Conservation (phyloP, 805 yeast species). For the Kuraishia borneana region DNA sequence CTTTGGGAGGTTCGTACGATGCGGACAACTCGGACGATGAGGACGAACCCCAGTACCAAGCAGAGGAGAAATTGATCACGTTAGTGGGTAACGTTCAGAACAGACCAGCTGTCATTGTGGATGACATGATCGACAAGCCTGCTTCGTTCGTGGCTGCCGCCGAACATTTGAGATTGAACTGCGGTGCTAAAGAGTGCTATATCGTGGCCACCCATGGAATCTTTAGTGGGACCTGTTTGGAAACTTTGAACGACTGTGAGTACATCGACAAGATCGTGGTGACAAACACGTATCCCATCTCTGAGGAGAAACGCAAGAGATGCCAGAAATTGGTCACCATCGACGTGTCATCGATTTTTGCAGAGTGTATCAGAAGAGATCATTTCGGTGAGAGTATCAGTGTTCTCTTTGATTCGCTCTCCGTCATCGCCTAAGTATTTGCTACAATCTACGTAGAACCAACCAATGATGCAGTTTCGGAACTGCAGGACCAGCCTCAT, state of each 20-base stretch:
- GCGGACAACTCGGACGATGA: constrained; percentile 84
- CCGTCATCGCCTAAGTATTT: constrained; percentile 27
- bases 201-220: constrained; percentile 95
- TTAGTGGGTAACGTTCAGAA: constrained; percentile 92
- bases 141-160: constrained; percentile 94
- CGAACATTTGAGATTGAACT: constrained; percentile 88
- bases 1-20: constrained; percentile 73
- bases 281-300: constrained; percentile 91
- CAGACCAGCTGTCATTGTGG: constrained; percentile 86
- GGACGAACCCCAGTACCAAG: constrained; percentile 53
- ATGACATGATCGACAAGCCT: constrained; percentile 96
- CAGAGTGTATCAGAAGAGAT: constrained; percentile 97
- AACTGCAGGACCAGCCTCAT: constrained; percentile 37
- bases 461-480: constrained; percentile 43
- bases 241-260: constrained; percentile 61
- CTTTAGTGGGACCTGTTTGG: constrained; percentile 80
- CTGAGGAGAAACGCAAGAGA: constrained; percentile 42
- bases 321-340: constrained; percentile 71
- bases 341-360: constrained; percentile 90
- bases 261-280: constrained; percentile 89
- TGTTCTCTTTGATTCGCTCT: constrained; percentile 81
- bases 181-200: constrained; percentile 90
- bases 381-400: constrained; percentile 97
- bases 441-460: neutral
- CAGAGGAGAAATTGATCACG: constrained; percentile 81